Evolutionary conservation across 2,329 filamentous ascomycete species (phyloP).

Genomic region (Aphanocladium album): DNA sequence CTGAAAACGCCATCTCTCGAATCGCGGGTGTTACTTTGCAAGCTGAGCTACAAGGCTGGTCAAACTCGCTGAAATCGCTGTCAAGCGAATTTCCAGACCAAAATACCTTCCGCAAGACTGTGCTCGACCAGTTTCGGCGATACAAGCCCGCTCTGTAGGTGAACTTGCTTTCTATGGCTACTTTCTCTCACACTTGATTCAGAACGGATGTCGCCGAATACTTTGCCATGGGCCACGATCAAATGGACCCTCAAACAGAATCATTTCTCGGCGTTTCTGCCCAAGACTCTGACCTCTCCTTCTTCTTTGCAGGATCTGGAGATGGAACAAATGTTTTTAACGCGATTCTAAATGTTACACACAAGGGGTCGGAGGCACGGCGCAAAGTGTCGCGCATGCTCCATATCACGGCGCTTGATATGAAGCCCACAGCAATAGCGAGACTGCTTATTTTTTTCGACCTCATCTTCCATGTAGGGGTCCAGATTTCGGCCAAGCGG

Average conservation of each 20-base stretch:
- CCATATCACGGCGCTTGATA: conserved; percentile 21
- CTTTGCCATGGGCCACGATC: background rate
- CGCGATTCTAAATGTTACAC: conserved; percentile 13
- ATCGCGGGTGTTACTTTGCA: conserved; percentile 1
- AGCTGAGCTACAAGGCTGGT: background rate
- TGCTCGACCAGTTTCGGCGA: background rate
- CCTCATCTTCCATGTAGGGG: conserved; percentile 12
- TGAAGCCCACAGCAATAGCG: conserved; percentile 20
- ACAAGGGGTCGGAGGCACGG: background rate
- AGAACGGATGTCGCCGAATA: background rate
- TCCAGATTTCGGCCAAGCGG: background rate
- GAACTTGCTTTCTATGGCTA: background rate
- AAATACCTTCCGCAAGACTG: background rate
- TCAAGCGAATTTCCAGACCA: background rate
- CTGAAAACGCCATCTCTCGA: conserved; percentile 7
- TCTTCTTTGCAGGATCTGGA: conserved; percentile 22
- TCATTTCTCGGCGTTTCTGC: background rate
- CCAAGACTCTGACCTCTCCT: conserved; percentile 12
- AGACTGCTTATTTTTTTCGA: conserved; percentile 20
- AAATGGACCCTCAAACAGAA: background rate
- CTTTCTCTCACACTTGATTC: background rate
- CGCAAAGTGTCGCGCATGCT: conserved; percentile 6
- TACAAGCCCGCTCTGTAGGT: conserved; percentile 2
- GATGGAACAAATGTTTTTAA: conserved; percentile 20
- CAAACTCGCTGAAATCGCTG: background rate